Conservation (phyloP, 352 stramenopile species). For the Phytopythium boreale region DNA sequence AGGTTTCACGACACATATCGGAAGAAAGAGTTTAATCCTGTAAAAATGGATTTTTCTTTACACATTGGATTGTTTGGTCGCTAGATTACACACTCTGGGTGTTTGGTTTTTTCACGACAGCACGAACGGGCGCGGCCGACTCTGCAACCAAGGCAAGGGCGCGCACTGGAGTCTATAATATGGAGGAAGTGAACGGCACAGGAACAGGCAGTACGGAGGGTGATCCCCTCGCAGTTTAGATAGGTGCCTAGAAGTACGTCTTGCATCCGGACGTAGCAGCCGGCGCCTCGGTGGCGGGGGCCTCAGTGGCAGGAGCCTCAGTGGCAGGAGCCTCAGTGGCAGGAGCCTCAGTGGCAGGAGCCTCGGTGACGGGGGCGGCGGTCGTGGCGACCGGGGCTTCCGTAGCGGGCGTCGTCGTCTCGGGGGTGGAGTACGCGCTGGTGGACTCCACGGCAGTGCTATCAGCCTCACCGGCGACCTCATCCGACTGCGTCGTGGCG, state of each 20-base stretch:
- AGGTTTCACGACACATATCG: background rate
- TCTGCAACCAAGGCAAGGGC: background rate
- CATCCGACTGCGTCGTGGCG: constrained; percentile 9
- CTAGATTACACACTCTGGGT: background rate
- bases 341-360: constrained; percentile 11
- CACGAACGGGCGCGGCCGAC: background rate
- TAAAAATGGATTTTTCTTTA: background rate
- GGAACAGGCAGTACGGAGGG: background rate
- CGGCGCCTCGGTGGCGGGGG: constrained; percentile 2
- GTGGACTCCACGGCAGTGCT: constrained; percentile 3
- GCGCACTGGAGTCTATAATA: background rate
- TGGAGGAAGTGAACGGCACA: background rate
- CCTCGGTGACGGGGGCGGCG: background rate
- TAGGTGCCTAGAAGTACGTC: constrained; percentile 12
- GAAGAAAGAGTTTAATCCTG: background rate
- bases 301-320: constrained; percentile 1
- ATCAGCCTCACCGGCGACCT: constrained; percentile 17
- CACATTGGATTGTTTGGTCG: background rate
- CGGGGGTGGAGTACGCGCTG: background rate
- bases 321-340: constrained; percentile 7
- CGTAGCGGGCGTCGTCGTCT: constrained; percentile 13
- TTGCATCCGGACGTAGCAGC: constrained; percentile 18
- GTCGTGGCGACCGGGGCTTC: constrained; percentile 2
- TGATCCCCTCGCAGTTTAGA: background rate
- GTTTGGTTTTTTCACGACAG: background rate